phyloP scores from a whole-genome alignment of 768 basidiomycete species.

The Psilocybe cyanescens region DNA sequence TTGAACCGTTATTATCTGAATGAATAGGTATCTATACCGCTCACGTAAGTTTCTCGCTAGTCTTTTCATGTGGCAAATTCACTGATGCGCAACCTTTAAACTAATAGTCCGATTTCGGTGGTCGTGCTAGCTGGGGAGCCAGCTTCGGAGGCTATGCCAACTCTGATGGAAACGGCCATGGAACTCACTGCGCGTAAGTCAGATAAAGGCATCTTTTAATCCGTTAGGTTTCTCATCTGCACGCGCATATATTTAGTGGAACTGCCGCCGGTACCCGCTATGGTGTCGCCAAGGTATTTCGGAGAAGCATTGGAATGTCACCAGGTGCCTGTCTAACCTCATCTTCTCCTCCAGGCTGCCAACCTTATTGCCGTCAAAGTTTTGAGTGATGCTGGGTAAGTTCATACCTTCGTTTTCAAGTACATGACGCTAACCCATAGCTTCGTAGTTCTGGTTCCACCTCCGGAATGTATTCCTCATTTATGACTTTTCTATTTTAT shows the following conservation, averaged over 20 bases:
- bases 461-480: slow-evolving; percentile 27
- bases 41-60: slow-evolving; percentile 23
- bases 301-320: neutral
- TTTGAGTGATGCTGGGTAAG: slow-evolving; percentile 32
- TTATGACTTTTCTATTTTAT: neutral
- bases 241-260: slow-evolving; percentile 23
- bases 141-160: slow-evolving; percentile 31
- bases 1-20: no score
- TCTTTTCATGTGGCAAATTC: neutral
- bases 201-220: neutral
- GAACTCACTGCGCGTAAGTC: slow-evolving; percentile 41
- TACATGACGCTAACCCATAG: no score
- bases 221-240: neutral
- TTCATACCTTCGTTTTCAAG: no score
- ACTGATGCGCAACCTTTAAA: neutral
- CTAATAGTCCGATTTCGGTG: slow-evolving; percentile 39
- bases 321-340: neutral
- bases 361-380: slow-evolving; percentile 47
- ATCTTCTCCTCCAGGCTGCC: slow-evolving; percentile 19
- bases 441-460: slow-evolving; percentile 13
- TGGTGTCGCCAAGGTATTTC: slow-evolving; percentile 34
- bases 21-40: slow-evolving; percentile 15
- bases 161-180: slow-evolving; percentile 47
- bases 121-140: slow-evolving; percentile 44
- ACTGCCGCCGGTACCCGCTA: slow-evolving; percentile 36